phyloP scores from a whole-genome alignment of 1,284 basidiomycete genomes.

The Apiotrichum sp. region DNA sequence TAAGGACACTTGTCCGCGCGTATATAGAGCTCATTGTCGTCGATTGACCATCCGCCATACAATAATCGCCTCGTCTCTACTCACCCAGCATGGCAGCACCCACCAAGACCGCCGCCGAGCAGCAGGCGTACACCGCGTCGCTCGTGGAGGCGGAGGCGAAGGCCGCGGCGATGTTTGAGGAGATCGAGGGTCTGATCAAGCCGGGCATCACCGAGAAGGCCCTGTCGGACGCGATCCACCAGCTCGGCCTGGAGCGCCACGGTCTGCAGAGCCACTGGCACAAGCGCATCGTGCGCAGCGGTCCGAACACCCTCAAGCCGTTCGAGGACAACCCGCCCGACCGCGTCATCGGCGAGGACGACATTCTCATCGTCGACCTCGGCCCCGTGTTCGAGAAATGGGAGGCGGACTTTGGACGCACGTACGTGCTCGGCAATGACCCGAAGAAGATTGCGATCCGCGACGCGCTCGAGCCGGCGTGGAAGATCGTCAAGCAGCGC shows the following conservation, averaged over 20 bases:
- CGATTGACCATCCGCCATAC: too few species aligned
- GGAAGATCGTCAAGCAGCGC: constrained; percentile 10
- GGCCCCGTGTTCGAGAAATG: constrained; percentile 17
- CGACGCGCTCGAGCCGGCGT: constrained; percentile 15
- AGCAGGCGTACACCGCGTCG: constrained; percentile 8
- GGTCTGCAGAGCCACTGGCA: constrained; percentile 18
- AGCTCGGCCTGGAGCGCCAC: constrained; percentile 7
- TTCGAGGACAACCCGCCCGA: constrained; percentile 20
- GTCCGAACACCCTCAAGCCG: constrained; percentile 15
- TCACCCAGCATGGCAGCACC: too few species aligned
- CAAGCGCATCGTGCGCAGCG: constrained; percentile 16
- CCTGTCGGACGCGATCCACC: constrained; percentile 15
- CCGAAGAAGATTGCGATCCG: constrained; percentile 7
- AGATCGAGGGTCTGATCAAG: constrained; percentile 12
- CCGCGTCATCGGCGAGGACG: constrained; percentile 11
- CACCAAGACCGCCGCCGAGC: constrained; percentile 3
- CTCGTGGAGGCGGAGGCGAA: constrained; percentile 11
- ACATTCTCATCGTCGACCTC: constrained; percentile 18
- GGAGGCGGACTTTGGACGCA: constrained; percentile 20
- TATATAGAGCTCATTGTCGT: too few species aligned
- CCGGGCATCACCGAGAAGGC: constrained; percentile 14
- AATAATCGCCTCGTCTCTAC: too few species aligned
- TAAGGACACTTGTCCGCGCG: too few species aligned
- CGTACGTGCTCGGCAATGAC: constrained; percentile 17
- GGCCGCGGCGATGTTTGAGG: constrained; percentile 12